phyloP scores from a whole-genome alignment of 345 rosid genomes.

The Camelina laxa region DNA sequence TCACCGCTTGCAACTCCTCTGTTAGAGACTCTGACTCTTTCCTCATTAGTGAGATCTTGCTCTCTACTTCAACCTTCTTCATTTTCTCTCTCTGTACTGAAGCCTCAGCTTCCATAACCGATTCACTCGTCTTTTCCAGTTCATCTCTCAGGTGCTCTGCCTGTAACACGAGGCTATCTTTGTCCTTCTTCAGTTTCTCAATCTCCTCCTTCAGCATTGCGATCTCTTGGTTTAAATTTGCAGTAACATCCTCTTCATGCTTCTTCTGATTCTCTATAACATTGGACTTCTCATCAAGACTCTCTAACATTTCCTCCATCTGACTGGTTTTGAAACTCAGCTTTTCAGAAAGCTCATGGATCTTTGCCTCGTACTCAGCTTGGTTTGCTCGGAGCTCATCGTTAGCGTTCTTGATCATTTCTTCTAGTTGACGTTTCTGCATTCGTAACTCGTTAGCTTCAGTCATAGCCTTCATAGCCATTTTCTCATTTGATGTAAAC shows the following conservation, averaged over 20 bases:
- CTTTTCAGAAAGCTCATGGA: conserved; percentile 53
- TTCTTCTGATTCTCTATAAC: conserved; percentile 58
- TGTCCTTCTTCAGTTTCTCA: conserved; percentile 47
- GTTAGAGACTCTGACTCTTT: conserved; percentile 53
- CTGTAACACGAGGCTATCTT: conserved; percentile 41
- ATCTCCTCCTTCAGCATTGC: conserved; percentile 51
- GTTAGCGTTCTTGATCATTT: conserved; percentile 61
- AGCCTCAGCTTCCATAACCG: conserved; percentile 51
- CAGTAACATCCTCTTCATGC: conserved; percentile 55
- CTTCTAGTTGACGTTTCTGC: conserved; percentile 69
- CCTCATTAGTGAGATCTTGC: conserved; percentile 49
- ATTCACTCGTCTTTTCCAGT: conserved; percentile 51
- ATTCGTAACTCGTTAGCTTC: conserved; percentile 69
- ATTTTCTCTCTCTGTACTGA: conserved; percentile 48
- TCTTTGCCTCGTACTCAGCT: conserved; percentile 59
- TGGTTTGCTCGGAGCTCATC: conserved; percentile 55
- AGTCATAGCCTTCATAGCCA: conserved; percentile 71
- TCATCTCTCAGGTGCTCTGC: conserved; percentile 53
- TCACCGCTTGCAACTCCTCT: conserved; percentile 53
- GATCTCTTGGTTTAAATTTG: conserved; percentile 49
- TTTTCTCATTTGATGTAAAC: conserved; percentile 80
- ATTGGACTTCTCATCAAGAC: conserved; percentile 57
- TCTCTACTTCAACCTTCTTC: conserved; percentile 53
- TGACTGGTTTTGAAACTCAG: conserved; percentile 52
- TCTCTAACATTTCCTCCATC: conserved; percentile 51